Evolutionary conservation across 495 filamentous ascomycete species (phyloP), one percentile per base, ranked within the genome.

Genomic region (Penicillium macrosclerotiorum): DNA sequence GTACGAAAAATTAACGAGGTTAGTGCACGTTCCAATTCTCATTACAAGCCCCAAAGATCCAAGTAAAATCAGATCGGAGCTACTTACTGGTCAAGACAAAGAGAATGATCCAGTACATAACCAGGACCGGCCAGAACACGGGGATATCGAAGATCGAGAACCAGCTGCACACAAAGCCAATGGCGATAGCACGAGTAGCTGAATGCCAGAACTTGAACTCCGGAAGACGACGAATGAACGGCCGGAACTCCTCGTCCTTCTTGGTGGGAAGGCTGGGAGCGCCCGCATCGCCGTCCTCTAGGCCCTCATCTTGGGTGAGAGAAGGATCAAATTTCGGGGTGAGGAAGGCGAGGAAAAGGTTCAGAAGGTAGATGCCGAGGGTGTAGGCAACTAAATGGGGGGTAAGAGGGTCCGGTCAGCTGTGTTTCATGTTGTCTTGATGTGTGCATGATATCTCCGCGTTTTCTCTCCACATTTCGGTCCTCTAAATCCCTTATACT

Each of bases 141-240:
- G 93, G 93, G 58, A 98, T 85, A 68, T 98, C 85, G 65, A 96
- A 97, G 56, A 95, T 73, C 55, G 83, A 67, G 69, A 95, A 91
- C 92, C 92, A 97, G 39, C 81, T 87, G 77, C 91, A 96, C 32
- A 84, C 49, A 57, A 98, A 97, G 7, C 78, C 84, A 57, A 96
- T 89, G 43, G 74, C 54, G 60, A 96, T 79, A 37, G 93, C 93
- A 57, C 89, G 82, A 48, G 93, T 96, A 32, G 90, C 90, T 40
- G 85, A 82, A 67, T 96, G 84, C 93, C 93, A 98, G 80, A 98
- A 98, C 79, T 97, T 98, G 80, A 98, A 98, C 72, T 98, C 93
- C 18, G 93, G 93, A 17, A 98, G 82, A 33, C 93, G 81, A 54
- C 93, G 78, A 65, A 98, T 96, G 63, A 98, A 98, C 2, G 93